A percentile compares a stretch with the other conserved stretches of the same genome.
Evolutionary conservation across 2,329 filamentous ascomycete species (phyloP).

Genomic region (Decorospora gaudefroyi): DNA sequence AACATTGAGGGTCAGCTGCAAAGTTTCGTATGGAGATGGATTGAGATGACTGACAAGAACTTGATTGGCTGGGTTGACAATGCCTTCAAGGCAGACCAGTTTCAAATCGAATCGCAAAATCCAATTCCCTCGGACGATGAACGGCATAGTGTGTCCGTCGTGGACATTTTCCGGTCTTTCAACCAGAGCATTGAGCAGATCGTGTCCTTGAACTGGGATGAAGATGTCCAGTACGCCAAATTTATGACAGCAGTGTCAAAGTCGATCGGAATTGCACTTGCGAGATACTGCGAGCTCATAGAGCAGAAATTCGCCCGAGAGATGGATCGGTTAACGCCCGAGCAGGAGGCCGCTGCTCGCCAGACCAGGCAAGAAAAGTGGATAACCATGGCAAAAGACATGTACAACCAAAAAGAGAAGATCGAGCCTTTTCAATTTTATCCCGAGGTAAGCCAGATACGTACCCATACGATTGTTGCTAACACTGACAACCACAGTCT

Average conservation of each 20-base stretch:
- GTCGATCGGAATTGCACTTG: constrained; percentile 79
- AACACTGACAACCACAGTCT: constrained; percentile 61
- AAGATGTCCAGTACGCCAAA: constrained; percentile 89
- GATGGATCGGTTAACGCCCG: constrained; percentile 88
- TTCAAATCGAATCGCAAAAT: constrained; percentile 71
- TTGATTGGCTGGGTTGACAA: constrained; percentile 85
- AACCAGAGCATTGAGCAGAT: constrained; percentile 90
- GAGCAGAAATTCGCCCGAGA: constrained; percentile 85
- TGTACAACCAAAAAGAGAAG: constrained; percentile 89
- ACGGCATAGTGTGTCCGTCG: constrained; percentile 87
- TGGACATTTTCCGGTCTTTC: constrained; percentile 93
- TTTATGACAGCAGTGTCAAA: constrained; percentile 96
- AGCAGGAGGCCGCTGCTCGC: constrained; percentile 76
- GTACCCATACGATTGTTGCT: background rate
- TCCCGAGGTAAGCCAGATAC: constrained; percentile 68
- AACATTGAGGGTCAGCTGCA: constrained; percentile 83
- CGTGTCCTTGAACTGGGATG: constrained; percentile 84
- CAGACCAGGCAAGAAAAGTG: constrained; percentile 90
- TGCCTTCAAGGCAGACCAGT: constrained; percentile 87
- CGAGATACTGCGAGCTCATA: constrained; percentile 87
- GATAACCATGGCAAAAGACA: constrained; percentile 90
- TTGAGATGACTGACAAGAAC: constrained; percentile 76
- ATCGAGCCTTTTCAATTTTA: constrained; percentile 97
- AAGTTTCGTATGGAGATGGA: constrained; percentile 96
- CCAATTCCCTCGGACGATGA: constrained; percentile 73